These are phyloP conservation scores for Fusarium aywerte DNA, from an alignment of 2,329 filamentous ascomycete species.

Conservation along the genomic window DNA sequence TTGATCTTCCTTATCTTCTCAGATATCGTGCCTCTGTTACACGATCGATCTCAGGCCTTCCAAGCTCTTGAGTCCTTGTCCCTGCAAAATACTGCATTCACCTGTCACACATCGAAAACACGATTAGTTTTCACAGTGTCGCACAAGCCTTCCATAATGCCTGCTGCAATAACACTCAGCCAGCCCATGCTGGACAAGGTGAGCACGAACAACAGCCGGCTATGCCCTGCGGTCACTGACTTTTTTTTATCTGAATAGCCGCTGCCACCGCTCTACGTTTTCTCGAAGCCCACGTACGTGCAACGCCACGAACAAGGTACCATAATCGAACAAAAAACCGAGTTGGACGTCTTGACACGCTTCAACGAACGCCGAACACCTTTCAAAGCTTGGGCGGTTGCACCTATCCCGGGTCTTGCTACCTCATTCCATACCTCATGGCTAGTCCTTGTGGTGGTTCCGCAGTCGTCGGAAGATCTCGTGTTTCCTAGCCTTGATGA, in stretches of 20 bases:
- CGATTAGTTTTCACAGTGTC: neutral
- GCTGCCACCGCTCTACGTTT: constrained; percentile 30
- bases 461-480: constrained; percentile 27
- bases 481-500: constrained; percentile 47
- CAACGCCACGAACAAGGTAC: constrained; percentile 49
- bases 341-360: constrained; percentile 38
- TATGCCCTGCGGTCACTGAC: constrained; percentile 9
- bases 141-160: neutral
- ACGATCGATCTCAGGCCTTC: no score
- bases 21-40: neutral
- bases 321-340: constrained; percentile 51
- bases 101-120: neutral
- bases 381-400: constrained; percentile 48
- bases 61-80: neutral
- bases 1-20: neutral
- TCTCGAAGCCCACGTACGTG: constrained; percentile 45
- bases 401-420: constrained; percentile 45
- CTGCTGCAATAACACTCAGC: neutral
- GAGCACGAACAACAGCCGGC: neutral
- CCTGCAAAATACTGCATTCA: neutral
- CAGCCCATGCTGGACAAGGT: constrained; percentile 3
- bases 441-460: constrained; percentile 48
- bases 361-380: constrained; percentile 42
- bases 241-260: neutral
- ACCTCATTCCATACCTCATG: constrained; percentile 49